Evolutionary conservation across 257 asterid genomes (phyloP).

Genomic region (Nicotiana knightiana): DNA sequence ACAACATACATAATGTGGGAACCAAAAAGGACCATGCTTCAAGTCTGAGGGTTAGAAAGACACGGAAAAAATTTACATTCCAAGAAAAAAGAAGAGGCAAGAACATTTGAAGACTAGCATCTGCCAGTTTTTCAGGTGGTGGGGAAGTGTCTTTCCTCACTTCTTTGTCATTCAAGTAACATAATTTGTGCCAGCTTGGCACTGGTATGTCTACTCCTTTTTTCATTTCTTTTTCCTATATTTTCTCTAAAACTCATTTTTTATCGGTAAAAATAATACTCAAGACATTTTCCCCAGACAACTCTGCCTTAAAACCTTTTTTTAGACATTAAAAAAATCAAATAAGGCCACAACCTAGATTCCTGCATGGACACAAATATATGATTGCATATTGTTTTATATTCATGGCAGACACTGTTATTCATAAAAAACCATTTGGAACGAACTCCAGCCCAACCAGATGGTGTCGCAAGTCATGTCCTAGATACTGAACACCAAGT

Average conservation of each 20-base stretch:
- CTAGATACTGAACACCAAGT: too few species aligned
- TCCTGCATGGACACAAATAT: background rate
- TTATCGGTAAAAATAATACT: background rate
- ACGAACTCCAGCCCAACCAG: too few species aligned
- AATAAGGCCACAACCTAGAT: background rate
- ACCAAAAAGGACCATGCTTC: background rate
- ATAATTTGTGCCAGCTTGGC: background rate
- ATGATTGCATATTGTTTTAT: background rate
- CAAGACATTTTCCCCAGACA: background rate
- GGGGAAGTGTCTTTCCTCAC: background rate
- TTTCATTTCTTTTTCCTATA: background rate
- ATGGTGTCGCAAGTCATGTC: too few species aligned
- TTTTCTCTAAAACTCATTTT: background rate
- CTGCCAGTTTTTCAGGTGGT: background rate
- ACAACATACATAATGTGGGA: conserved; percentile 1
- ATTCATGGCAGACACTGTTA: too few species aligned
- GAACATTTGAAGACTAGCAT: background rate
- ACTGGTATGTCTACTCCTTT: background rate
- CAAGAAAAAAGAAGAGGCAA: background rate
- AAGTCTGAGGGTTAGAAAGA: too few species aligned
- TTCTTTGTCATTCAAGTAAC: background rate
- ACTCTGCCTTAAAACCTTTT: background rate
- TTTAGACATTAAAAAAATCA: background rate
- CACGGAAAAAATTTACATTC: too few species aligned
- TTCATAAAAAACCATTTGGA: too few species aligned